Evolutionary conservation across 371 early-diverging fungal genomes (phyloP).

Genomic region (Nematocida displodere): DNA sequence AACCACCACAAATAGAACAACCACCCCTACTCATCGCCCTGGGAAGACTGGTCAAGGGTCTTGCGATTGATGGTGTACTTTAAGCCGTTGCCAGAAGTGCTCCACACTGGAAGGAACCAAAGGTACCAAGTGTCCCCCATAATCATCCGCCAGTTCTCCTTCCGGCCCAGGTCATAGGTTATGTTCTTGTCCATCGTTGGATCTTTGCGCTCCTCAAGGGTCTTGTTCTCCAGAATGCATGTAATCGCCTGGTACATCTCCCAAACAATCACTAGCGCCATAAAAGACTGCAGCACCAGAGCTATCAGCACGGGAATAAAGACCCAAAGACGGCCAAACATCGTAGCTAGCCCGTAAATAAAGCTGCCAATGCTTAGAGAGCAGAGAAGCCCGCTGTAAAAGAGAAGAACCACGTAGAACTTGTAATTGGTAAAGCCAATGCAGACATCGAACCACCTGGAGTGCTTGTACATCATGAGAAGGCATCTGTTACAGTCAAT

Average conservation of each 20-base stretch:
- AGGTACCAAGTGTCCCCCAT: constrained; percentile 68
- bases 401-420: constrained; percentile 63
- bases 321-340: constrained; percentile 63
- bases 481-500: constrained; percentile 64
- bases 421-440: constrained; percentile 66
- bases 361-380: constrained; percentile 47
- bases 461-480: constrained; percentile 66
- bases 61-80: constrained; percentile 32
- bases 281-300: not conserved
- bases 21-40: not conserved
- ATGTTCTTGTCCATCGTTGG: constrained; percentile 18
- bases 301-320: constrained; percentile 65
- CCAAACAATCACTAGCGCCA: not conserved
- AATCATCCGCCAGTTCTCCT: constrained; percentile 71
- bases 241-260: not conserved
- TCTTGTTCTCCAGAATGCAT: constrained; percentile 37
- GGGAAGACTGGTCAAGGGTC: not conserved
- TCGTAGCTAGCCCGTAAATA: constrained; percentile 52
- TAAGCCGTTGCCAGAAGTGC: constrained; percentile 63
- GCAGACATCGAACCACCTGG: constrained; percentile 59
- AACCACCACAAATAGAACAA: constrained; percentile 29
- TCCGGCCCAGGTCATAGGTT: constrained; percentile 82
- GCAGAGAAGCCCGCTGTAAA: constrained; percentile 41
- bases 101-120: constrained; percentile 67
- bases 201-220: constrained; percentile 27